A percentile compares a stretch with the other conserved stretches of the same genome.
These are phyloP conservation scores for Elsinoe australis DNA, from an alignment of 2,329 filamentous ascomycete genomes.

Conservation along the genomic window DNA sequence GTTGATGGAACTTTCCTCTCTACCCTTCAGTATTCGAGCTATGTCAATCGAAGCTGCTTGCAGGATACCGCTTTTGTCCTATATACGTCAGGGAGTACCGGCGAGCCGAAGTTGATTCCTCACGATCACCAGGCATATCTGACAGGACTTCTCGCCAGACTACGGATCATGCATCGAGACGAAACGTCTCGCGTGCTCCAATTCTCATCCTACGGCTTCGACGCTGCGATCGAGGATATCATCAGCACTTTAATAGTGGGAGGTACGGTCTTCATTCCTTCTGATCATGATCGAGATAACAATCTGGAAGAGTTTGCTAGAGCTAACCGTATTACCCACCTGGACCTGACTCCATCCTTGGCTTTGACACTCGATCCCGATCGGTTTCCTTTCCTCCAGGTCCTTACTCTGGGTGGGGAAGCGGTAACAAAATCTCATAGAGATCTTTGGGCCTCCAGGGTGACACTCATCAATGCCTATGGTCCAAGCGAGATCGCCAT, in stretches of 20 bases:
- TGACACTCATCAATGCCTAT: constrained; percentile 20
- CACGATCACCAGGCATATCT: background rate
- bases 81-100: constrained; percentile 16
- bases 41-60: no score
- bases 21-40: no score
- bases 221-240: constrained; percentile 22
- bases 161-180: background rate
- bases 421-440: background rate
- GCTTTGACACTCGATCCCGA: constrained; percentile 20
- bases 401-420: constrained; percentile 14
- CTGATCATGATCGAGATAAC: constrained; percentile 20
- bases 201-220: constrained; percentile 17
- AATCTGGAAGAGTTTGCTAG: constrained; percentile 19
- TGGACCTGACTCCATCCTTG: constrained; percentile 21
- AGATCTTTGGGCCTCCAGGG: background rate
- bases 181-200: background rate
- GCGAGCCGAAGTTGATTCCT: constrained; percentile 12
- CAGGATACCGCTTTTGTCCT: constrained; percentile 6
- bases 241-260: constrained; percentile 22
- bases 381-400: constrained; percentile 17
- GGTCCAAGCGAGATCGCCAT: constrained; percentile 22
- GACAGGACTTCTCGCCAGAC: background rate
- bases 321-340: constrained; percentile 17
- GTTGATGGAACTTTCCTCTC: no score
- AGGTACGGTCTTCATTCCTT: constrained; percentile 23